Base-by-base conservation (phyloP, 495 filamentous ascomycete genomes). In the Trichocladium uniseriatum region DNA sequence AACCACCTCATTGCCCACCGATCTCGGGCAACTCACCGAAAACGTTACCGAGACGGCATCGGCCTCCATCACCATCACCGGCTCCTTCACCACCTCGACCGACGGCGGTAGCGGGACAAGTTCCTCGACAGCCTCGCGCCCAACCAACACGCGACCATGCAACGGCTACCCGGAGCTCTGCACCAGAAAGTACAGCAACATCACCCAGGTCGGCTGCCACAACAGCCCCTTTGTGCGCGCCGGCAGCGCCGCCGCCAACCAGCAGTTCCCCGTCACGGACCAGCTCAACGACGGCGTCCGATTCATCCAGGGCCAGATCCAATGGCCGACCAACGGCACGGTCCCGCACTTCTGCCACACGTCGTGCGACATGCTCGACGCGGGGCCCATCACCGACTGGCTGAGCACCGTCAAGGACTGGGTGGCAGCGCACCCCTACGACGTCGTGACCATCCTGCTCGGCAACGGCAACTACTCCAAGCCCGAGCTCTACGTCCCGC, bases 141-240 rank as follows among this genome's bases (percentile, higher is more conserved):
- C 77, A 0, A 77, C 76, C 2, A 87, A 87, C 57, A 86, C 81
- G 0, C 79, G 76, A 48, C 81, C 88, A 3, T 97, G 91, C 74
- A 97, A 97, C 64, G 77, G 79, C 62, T 86, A 91, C 56, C 67
- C 79, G n/a, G 87, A 94, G 60, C 81, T 94, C 58, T 97, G 91
- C 67, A 63, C 60, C 7, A 76, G 89, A 39, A 80, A 79, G 48
- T 97, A 91, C 61, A 85, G 84, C 69, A 92, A 95, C 64, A 86
- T 97, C 62, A 92, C 89, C 46, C 73, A 87, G 60, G 80, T 97
- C 3, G 86, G 83, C 18, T 83, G 86, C 13, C 75, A 97, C 69
- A 95, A 95, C 69, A 89, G 83, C 28, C 86, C 89, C 16, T 97
- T 97, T 61, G 78, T 80, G 19, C 69, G 73, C 38, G 57, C 72